These are phyloP conservation scores for Gaeumannomyces sp. DNA, from an alignment of 2,329 filamentous ascomycete genomes.

Conservation along the genomic window DNA sequence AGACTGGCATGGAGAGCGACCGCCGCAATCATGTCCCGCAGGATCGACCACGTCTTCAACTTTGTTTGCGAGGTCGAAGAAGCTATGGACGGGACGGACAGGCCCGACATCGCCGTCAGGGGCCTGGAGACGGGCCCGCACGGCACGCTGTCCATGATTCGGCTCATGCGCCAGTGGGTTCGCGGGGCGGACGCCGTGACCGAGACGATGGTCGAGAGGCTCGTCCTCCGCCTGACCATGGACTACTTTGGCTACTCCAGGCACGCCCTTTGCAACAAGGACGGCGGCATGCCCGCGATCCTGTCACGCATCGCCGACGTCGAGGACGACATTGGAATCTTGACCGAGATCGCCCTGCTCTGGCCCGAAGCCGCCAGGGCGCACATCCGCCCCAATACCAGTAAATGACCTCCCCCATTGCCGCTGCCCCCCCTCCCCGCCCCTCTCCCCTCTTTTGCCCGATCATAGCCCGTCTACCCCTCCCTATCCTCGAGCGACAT, in stretches of 20 bases:
- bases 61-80: not conserved
- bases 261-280: too few relatives aligned
- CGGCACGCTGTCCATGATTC: not conserved
- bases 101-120: not conserved
- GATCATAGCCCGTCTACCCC: too few relatives aligned
- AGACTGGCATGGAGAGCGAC: not conserved
- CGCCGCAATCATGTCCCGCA: not conserved
- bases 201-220: not conserved
- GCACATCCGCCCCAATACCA: too few relatives aligned
- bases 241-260: not conserved
- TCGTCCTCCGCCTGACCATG: not conserved
- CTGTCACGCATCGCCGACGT: not conserved
- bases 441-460: too few relatives aligned
- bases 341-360: not conserved
- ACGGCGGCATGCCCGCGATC: not conserved
- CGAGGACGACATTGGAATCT: not conserved
- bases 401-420: not conserved
- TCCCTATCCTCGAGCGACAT: too few relatives aligned
- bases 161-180: not conserved
- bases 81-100: too few relatives aligned
- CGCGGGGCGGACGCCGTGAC: not conserved
- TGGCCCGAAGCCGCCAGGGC: not conserved
- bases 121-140: not conserved
- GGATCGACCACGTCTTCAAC: not conserved
- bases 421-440: too few relatives aligned